These are phyloP conservation scores for Tinospora cordifolia DNA, from an alignment of 164 flowering plant genomes.

Conservation along the genomic window DNA sequence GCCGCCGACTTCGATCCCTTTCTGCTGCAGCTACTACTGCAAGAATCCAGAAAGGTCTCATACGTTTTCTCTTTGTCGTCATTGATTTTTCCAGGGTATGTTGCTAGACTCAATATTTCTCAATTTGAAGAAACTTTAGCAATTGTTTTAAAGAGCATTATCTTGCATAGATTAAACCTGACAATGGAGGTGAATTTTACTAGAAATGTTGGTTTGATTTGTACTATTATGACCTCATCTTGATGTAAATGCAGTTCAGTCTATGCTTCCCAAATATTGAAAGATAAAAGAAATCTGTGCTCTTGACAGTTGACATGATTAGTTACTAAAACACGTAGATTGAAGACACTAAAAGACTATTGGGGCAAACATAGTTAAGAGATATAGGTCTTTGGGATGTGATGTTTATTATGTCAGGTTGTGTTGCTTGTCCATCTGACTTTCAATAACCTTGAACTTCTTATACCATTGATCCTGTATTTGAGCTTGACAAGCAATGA, in stretches of 20 bases:
- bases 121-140: not conserved
- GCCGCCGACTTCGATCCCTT: slow-evolving; percentile 60
- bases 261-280: too few species aligned
- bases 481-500: not conserved
- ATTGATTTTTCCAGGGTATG: slow-evolving; percentile 82
- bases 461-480: not conserved
- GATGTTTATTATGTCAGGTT: not conserved
- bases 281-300: too few species aligned
- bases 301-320: too few species aligned
- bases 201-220: too few species aligned
- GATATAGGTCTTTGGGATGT: not conserved
- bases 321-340: too few species aligned
- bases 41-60: slow-evolving; percentile 85
- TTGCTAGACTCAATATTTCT: not conserved
- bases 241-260: too few species aligned
- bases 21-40: slow-evolving; percentile 32
- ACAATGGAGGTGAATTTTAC: not conserved
- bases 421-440: not conserved
- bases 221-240: too few species aligned
- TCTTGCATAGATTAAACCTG: not conserved
- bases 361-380: too few species aligned
- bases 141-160: not conserved
- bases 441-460: not conserved
- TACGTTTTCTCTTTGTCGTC: slow-evolving; percentile 73
- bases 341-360: too few species aligned